Evolutionary conservation across 176 grass and related monocot species (phyloP).

Genomic region (Luzula sylvatica): DNA sequence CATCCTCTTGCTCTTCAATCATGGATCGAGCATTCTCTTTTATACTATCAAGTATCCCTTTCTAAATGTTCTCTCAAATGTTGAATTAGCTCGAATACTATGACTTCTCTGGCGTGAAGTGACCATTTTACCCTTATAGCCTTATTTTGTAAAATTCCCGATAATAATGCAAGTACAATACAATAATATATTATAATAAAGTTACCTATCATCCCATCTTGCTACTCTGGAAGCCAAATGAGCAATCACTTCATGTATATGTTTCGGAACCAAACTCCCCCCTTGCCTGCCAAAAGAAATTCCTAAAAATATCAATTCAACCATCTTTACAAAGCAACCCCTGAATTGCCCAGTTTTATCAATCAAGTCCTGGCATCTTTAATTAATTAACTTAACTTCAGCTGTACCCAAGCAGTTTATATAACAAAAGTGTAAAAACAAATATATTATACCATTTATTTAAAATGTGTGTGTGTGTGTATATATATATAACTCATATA

Average conservation of each 20-base stretch:
- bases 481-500: slow-evolving; percentile 49
- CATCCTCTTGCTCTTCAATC: too few species aligned
- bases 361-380: too few species aligned
- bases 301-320: slow-evolving; percentile 31
- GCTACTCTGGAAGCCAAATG: slow-evolving; percentile 43
- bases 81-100: too few species aligned
- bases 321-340: too few species aligned
- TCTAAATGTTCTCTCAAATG: slow-evolving; percentile 30
- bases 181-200: too few species aligned
- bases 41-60: slow-evolving; percentile 31
- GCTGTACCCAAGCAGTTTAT: slow-evolving; percentile 36
- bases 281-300: slow-evolving; percentile 39
- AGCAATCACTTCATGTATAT: slow-evolving; percentile 44
- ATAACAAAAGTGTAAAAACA: too few species aligned
- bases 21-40: slow-evolving; percentile 28
- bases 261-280: slow-evolving; percentile 29
- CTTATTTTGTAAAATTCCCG: too few species aligned
- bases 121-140: slow-evolving; percentile 68
- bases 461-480: too few species aligned
- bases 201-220: slow-evolving; percentile 45
- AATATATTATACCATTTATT: too few species aligned
- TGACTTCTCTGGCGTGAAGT: too few species aligned
- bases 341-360: too few species aligned
- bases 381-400: slow-evolving; percentile 35
- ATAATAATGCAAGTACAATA: too few species aligned